Percentiles rank a stretch among this genome's conserved stretches.
These are phyloP conservation scores for Ascochyta viciae-villosae DNA, from an alignment of 2,329 filamentous ascomycete species.

Conservation along the genomic window DNA sequence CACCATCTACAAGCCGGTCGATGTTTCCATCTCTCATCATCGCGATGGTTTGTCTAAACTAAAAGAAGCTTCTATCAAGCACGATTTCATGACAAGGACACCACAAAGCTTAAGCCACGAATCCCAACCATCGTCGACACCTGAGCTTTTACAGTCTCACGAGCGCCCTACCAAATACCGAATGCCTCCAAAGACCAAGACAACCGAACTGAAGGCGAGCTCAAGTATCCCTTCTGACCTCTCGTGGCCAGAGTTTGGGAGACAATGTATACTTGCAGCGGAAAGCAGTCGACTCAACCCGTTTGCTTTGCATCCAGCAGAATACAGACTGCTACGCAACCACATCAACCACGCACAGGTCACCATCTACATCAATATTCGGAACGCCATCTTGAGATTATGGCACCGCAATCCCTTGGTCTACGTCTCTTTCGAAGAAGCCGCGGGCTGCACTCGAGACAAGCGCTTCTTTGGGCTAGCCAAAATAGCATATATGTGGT, in stretches of 20 bases:
- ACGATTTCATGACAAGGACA: slow-evolving; percentile 31
- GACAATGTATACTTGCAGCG: slow-evolving; percentile 87
- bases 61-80: slow-evolving; percentile 19
- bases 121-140: slow-evolving; percentile 42
- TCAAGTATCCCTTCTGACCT: slow-evolving; percentile 84
- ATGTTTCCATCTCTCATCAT: slow-evolving; percentile 16
- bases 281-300: slow-evolving; percentile 89
- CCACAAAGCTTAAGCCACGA: slow-evolving; percentile 31
- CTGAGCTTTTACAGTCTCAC: slow-evolving; percentile 37
- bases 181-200: slow-evolving; percentile 33
- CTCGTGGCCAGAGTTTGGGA: slow-evolving; percentile 79
- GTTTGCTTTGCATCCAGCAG: slow-evolving; percentile 83
- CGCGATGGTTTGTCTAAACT: slow-evolving; percentile 16
- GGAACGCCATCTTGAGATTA: slow-evolving; percentile 89
- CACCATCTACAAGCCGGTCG: slow-evolving; percentile 15
- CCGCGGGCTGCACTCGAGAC: slow-evolving; percentile 88
- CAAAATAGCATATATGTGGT: slow-evolving; percentile 89
- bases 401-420: slow-evolving; percentile 89
- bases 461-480: slow-evolving; percentile 88
- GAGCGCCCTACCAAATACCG: slow-evolving; percentile 28
- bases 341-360: slow-evolving; percentile 89
- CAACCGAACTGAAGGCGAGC: slow-evolving; percentile 60
- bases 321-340: slow-evolving; percentile 80
- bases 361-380: slow-evolving; percentile 93
- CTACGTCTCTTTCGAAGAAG: slow-evolving; percentile 81